A percentile compares a stretch with the other conserved stretches of the same genome.
Conservation (phyloP, 2,329 filamentous ascomycete genomes). For the Clarireedia hainanense region DNA sequence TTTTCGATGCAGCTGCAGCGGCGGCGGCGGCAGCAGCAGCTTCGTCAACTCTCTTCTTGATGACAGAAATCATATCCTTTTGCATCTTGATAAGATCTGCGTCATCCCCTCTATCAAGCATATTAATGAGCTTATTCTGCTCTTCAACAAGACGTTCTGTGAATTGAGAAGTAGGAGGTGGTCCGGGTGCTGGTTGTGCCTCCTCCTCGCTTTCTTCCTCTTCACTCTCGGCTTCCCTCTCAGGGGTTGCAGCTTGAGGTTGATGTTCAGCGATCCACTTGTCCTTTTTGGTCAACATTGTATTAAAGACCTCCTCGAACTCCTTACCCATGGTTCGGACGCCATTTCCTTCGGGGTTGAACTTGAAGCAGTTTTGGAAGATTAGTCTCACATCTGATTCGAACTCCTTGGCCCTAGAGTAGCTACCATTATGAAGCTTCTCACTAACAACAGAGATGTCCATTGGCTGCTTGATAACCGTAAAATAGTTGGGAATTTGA, state of each 20-base stretch:
- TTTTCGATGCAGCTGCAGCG: constrained; percentile 9
- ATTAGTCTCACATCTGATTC: constrained; percentile 77
- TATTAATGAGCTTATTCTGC: constrained; percentile 47
- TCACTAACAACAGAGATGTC: constrained; percentile 74
- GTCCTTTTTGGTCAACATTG: constrained; percentile 69
- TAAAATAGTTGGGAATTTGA: constrained; percentile 89
- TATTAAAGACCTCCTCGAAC: constrained; percentile 67
- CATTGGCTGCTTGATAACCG: constrained; percentile 95
- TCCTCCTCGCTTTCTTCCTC: constrained; percentile 49
- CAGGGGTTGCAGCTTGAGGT: constrained; percentile 54
- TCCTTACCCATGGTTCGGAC: constrained; percentile 65
- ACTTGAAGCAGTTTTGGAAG: constrained; percentile 83
- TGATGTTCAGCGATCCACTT: constrained; percentile 74
- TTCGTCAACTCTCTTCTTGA: constrained; percentile 55
- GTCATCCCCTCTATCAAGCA: constrained; percentile 45
- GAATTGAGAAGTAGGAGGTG: constrained; percentile 25
- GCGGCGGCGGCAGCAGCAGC: constrained; percentile 25
- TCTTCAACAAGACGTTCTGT: constrained; percentile 46
- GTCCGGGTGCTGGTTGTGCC: constrained; percentile 27
- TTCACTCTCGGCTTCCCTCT: constrained; percentile 55
- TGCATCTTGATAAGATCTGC: constrained; percentile 31
- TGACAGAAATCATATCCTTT: constrained; percentile 51
- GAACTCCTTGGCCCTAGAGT: constrained; percentile 76
- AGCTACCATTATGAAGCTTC: constrained; percentile 72
- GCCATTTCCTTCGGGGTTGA: constrained; percentile 74